Evolutionary conservation across 495 filamentous ascomycete species (phyloP), one percentile per base, ranked within the genome.

Genomic region (Neurospora tetraspora): DNA sequence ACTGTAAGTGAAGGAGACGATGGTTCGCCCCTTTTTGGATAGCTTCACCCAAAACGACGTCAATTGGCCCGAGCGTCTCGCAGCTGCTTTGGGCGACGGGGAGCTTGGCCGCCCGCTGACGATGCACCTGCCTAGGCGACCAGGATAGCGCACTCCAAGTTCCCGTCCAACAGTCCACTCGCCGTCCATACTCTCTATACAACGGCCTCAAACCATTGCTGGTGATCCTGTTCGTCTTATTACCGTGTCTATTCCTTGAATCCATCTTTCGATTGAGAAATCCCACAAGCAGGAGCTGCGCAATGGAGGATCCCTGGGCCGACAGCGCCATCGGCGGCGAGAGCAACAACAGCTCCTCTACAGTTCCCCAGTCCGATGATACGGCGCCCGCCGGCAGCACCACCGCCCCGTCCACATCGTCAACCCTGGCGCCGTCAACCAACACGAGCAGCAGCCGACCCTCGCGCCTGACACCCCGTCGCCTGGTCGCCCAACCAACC

Each of bases 401-500:
- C 23, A 70, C 71, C 34, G 34, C 75, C 20, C 59, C 70, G 43
- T 34, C 74, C n/a, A 36, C 27, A 40, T 70, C 78, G 23, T 72
- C 81, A 23, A 39, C 74, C 36, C 75, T 72, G 71, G 81, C 75
- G 79, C 80, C 78, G 72, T 77, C 77, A 59, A 79, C 84, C 69
- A 80, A 86, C 73, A 80, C 86, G 23, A 81, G 87, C 14, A 38
- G 74, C 42, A 42, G 53, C 71, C 77, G 78, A 39, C 74, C 80
- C 68, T 80, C 78, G 11, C 80, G 81, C 73, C 69, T 76, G 76
- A 90, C 88, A 34, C 89, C 87, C 40, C 91, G 93, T 71, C 92
- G 92, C 75, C 86, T 94, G 74, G 92, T 89, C 78, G 91, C 92
- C 45, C 93, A 96, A 79, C 87, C 92, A 40, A 96, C 93, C 45